Base-by-base conservation (phyloP, 1,284 basidiomycete genomes). In the Boletus sp. region DNA sequence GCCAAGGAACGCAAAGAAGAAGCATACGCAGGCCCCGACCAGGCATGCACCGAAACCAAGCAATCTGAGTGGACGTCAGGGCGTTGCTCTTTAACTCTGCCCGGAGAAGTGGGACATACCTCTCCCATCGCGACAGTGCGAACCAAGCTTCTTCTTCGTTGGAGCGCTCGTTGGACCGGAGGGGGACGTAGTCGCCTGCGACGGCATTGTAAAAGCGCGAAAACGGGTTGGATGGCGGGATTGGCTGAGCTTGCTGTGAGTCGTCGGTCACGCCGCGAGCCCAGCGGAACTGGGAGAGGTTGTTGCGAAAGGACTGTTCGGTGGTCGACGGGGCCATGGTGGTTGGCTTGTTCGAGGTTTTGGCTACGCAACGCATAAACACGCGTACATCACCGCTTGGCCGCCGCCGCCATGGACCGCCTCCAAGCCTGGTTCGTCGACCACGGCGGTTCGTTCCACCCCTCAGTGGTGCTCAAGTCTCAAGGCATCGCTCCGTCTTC, bases 131-230 rank as follows among this genome's bases (percentile, higher is more conserved):
- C 36, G 88, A 91, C 43, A 97, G 70, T 27, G 94, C 92, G 69
- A 95, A 92, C 75, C 88, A 97, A 2, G 95, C 95, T 65, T 98
- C 94, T 60, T 99, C 95, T 68, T 99, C 95, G 64, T 94, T 94
- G 29, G 88, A 86, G 34, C 82, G 75, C 54, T 93, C 91, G 55
- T 68, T 81, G 5, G 88, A 91, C 20, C 93, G 77, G 49, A 98
- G 72, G 1, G 96, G 95, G 38, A 98, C 85, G 62, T 97, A 98
- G 63, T 86, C 77, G 42, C 87, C 81, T 9, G 83, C 80, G 47
- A 85, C 69, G 27, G 83, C 75, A 56, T 85, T 90, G 69, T 89
- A 88, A 67, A 88, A 88, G 16, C 87, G 73, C 19, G 85, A 79
- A 65, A 90, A 88, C 30, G 81, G 74, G 61, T 81, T 80, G 53